These are phyloP conservation scores for Elsinoe batatas DNA, from an alignment of 2,329 filamentous ascomycete genomes.

Conservation along the genomic window DNA sequence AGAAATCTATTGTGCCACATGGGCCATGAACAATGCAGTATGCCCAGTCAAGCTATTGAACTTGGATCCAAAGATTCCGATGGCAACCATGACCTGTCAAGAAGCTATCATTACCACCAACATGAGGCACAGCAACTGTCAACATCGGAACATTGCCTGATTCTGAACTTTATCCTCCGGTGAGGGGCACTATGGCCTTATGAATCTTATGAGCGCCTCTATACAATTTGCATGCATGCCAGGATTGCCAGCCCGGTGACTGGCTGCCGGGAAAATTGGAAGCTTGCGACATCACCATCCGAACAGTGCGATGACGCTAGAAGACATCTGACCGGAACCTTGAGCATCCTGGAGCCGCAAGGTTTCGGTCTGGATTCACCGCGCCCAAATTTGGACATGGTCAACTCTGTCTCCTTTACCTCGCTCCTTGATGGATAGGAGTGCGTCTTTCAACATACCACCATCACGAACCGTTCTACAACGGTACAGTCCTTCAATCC, in stretches of 20 bases:
- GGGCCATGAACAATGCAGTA: not conserved
- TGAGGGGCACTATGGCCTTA: not conserved
- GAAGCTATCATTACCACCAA: not conserved
- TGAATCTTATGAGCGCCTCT: not conserved
- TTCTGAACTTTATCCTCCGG: not conserved
- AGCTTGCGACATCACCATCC: not conserved
- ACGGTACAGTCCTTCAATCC: not conserved
- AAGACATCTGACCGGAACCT: not conserved
- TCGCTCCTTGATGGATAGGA: not conserved
- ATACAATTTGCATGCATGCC: not conserved
- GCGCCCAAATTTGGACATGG: not conserved
- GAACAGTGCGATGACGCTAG: not conserved
- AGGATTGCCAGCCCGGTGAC: not conserved
- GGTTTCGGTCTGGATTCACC: conserved; percentile 3
- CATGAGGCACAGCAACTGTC: not conserved
- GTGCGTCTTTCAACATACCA: not conserved
- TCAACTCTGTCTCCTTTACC: not conserved
- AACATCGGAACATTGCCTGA: conserved; percentile 7
- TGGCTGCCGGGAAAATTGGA: not conserved
- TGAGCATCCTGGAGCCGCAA: not conserved
- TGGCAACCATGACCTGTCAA: not conserved
- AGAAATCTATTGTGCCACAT: not conserved
- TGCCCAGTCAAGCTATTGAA: not conserved
- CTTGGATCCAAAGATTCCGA: not conserved
- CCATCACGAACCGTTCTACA: not conserved